Conservation (phyloP, 495 filamentous ascomycete genomes). For the Mytilinidion resinicola region DNA sequence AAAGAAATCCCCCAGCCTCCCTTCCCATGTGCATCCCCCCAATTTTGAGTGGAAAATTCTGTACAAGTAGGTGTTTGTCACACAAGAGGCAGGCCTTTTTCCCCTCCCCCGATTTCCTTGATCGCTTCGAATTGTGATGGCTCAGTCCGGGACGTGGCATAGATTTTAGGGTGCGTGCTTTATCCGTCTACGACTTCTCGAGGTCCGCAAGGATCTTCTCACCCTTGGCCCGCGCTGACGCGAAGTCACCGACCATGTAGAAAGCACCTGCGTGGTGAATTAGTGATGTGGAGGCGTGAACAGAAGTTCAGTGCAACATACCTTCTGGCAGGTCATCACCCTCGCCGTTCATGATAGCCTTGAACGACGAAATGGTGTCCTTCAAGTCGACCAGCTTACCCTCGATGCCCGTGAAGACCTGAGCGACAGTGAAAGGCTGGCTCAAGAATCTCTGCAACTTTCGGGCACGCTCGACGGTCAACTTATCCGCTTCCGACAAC, state of each 20-base stretch:
- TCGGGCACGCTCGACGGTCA: conserved; percentile 99
- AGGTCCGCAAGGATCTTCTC: conserved; percentile 99
- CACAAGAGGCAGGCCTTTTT: too few species aligned
- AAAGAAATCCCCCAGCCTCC: too few species aligned
- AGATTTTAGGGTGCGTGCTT: too few species aligned
- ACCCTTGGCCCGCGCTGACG: conserved; percentile 89
- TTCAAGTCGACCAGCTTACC: conserved; percentile 94
- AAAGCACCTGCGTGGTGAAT: conserved; percentile 53
- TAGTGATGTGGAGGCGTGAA: conserved; percentile 5
- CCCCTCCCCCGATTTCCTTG: too few species aligned
- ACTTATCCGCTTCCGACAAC: conserved; percentile 95
- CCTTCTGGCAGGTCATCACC: conserved; percentile 91
- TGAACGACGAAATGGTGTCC: conserved; percentile 95
- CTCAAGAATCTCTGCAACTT: conserved; percentile 99
- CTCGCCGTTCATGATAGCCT: conserved; percentile 93
- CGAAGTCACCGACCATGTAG: conserved; percentile 98
- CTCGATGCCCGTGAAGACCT: conserved; percentile 98
- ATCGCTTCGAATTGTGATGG: too few species aligned
- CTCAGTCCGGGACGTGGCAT: too few species aligned
- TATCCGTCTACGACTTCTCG: conserved; percentile 49
- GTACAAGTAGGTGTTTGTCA: too few species aligned
- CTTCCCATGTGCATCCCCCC: too few species aligned
- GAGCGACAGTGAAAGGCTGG: conserved; percentile 98
- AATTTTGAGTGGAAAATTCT: too few species aligned
- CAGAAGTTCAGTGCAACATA: conserved; percentile 32